These are phyloP conservation scores for Solanum rostratum DNA, from an alignment of 257 asterid species.

Conservation along the genomic window DNA sequence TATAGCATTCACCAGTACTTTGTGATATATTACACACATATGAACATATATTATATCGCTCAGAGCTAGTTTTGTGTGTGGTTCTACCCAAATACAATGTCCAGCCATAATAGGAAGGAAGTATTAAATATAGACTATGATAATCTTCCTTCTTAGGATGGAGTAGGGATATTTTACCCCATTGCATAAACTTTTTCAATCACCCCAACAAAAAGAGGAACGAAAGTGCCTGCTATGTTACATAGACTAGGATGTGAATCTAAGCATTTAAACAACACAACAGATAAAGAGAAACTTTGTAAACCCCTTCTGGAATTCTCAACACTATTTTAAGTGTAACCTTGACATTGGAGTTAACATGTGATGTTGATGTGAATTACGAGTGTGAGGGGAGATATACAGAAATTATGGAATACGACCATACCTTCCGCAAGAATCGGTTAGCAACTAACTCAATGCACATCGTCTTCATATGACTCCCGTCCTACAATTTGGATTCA, in stretches of 20 bases:
- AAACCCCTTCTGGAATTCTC: not conserved
- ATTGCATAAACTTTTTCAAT: not conserved
- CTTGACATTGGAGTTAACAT: not conserved
- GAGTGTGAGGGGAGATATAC: not conserved
- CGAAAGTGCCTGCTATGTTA: not conserved
- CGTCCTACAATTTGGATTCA: constrained; percentile 32
- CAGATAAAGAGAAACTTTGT: not conserved
- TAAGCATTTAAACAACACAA: not conserved
- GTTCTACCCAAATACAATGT: not conserved
- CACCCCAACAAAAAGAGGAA: not conserved
- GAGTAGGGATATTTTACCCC: not conserved
- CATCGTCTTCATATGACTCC: constrained; percentile 40
- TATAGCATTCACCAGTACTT: not conserved
- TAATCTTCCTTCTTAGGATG: not conserved
- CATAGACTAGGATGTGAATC: not conserved
- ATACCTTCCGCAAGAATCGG: constrained; percentile 95
- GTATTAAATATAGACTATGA: not conserved
- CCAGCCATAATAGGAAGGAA: not conserved
- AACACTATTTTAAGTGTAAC: not conserved
- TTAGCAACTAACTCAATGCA: constrained; percentile 93
- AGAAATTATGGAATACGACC: not conserved
- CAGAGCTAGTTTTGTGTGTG: not conserved
- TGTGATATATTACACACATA: not conserved
- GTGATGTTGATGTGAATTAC: not conserved
- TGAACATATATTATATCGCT: not conserved